A percentile compares a stretch with the other conserved stretches of the same genome.
These are phyloP conservation scores for Acacia melanoxylon DNA, from an alignment of 306 rosid species.

Conservation along the genomic window DNA sequence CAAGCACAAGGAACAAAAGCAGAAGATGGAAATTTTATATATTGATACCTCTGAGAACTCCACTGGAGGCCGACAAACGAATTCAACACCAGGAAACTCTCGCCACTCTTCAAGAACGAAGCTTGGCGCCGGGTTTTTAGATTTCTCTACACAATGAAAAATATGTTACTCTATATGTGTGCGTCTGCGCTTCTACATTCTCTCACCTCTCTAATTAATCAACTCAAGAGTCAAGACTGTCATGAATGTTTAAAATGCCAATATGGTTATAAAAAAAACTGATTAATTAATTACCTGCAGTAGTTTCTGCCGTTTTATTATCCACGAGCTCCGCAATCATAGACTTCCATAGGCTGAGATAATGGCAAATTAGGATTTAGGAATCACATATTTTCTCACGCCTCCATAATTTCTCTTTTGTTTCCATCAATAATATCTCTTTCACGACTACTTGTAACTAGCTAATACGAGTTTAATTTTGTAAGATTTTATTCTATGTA, in stretches of 20 bases:
- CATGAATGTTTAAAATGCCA: not conserved
- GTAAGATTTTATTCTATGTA: not conserved
- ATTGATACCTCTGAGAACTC: conserved; percentile 47
- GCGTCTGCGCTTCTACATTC: not conserved
- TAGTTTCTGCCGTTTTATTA: conserved; percentile 32
- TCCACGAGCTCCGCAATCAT: conserved; percentile 44
- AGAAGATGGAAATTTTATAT: not conserved
- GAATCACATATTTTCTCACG: not conserved
- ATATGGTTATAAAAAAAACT: not conserved
- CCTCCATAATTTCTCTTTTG: too few species aligned
- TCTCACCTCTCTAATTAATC: not conserved
- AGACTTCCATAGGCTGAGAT: conserved; percentile 61
- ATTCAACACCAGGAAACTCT: conserved; percentile 65
- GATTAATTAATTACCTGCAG: conserved; percentile 26
- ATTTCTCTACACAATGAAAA: conserved; percentile 26
- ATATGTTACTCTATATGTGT: not conserved
- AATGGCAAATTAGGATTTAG: not conserved
- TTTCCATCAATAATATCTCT: too few species aligned
- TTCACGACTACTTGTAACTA: not conserved
- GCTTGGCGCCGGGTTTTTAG: conserved; percentile 34
- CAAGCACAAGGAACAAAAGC: not conserved
- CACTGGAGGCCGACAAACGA: conserved; percentile 36
- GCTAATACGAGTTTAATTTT: not conserved
- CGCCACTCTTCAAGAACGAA: conserved; percentile 37
- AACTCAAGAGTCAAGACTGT: not conserved